phyloP scores from a whole-genome alignment of 805 yeast species.

The Candida nonsorbophila region DNA sequence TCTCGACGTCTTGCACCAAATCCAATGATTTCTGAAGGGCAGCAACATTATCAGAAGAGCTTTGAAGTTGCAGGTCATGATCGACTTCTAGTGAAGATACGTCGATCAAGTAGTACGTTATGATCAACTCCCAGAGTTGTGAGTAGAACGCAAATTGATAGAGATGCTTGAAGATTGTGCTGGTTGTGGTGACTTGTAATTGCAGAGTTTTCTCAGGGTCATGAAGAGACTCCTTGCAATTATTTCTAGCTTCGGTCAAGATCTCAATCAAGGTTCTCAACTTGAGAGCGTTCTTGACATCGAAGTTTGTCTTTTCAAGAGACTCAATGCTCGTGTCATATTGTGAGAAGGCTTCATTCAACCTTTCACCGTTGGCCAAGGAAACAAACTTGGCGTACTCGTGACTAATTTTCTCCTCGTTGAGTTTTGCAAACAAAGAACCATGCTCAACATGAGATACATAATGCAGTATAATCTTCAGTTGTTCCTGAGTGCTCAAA shows the following conservation, averaged over 20 bases:
- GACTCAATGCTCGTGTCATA: constrained; percentile 24
- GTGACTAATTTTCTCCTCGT: constrained; percentile 21
- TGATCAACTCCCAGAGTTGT: constrained; percentile 31
- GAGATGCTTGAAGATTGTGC: constrained; percentile 22
- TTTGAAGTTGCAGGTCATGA: no score
- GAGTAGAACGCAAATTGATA: constrained; percentile 27
- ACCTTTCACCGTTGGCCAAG: constrained; percentile 35
- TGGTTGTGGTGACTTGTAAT: no score
- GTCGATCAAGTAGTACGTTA: constrained; percentile 42
- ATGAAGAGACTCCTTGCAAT: not conserved
- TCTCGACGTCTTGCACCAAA: no score
- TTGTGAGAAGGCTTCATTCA: constrained; percentile 31
- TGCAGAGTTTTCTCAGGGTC: no score
- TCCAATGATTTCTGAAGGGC: no score
- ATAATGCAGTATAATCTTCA: constrained; percentile 12
- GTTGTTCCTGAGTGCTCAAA: constrained; percentile 53
- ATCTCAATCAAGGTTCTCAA: constrained; percentile 10
- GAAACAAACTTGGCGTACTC: constrained; percentile 56
- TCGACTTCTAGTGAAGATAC: constrained; percentile 26
- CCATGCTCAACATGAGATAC: constrained; percentile 2
- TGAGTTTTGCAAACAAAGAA: constrained; percentile 11
- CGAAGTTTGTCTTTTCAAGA: constrained; percentile 9
- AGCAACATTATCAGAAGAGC: no score
- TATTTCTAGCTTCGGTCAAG: constrained; percentile 5
- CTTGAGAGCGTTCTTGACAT: constrained; percentile 10